Percentiles rank a stretch among this genome's conserved stretches.
phyloP scores from a whole-genome alignment of 371 early-diverging fungal genomes.

The Mortierella sp. region DNA sequence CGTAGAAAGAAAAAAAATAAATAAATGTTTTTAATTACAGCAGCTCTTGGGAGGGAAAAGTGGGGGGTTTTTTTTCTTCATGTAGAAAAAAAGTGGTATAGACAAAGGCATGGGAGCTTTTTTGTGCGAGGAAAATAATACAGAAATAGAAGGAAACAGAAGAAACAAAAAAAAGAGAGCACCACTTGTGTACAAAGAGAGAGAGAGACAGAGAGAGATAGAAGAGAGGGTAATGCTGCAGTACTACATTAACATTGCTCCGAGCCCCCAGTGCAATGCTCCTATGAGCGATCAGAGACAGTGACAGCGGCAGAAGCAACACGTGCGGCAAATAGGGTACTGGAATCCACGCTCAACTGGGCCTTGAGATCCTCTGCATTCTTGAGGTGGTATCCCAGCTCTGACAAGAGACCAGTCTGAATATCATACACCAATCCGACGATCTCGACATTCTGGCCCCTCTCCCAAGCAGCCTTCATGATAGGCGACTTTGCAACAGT shows the following conservation, averaged over 20 bases:
- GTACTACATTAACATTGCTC: background rate
- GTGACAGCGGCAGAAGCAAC: background rate
- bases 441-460: conserved; percentile 82
- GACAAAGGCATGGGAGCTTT: background rate
- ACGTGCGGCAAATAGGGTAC: conserved; percentile 39
- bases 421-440: conserved; percentile 92
- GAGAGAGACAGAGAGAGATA: background rate
- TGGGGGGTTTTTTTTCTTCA: background rate
- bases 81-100: background rate
- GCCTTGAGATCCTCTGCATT: conserved; percentile 45
- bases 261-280: no score
- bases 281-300: background rate
- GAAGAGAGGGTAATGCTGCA: background rate
- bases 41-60: background rate
- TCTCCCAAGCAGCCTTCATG: conserved; percentile 88
- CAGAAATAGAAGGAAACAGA: conserved; percentile 2
- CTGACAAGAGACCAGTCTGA: conserved; percentile 71
- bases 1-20: background rate
- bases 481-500: conserved; percentile 83
- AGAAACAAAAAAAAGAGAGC: background rate
- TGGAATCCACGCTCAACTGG: conserved; percentile 51
- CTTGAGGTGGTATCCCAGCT: conserved; percentile 60
- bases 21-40: conserved; percentile 2
- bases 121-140: background rate
- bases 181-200: background rate